phyloP scores from a whole-genome alignment of 371 early-diverging fungal genomes.

The Ordospora pajunii region DNA sequence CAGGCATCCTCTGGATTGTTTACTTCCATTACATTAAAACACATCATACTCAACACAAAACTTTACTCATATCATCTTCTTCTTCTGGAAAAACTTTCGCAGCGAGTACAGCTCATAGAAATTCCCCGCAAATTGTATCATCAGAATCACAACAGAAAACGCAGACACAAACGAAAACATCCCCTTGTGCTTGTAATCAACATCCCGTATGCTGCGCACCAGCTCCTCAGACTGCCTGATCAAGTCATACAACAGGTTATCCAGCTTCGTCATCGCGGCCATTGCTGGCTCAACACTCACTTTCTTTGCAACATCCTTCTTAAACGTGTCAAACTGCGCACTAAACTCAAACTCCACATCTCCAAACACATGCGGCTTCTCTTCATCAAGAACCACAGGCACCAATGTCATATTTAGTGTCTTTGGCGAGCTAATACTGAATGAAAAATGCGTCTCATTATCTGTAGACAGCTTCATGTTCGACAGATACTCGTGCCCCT shows the following conservation, averaged over 20 bases:
- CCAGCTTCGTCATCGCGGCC: slow-evolving; percentile 45
- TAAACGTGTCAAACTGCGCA: slow-evolving; percentile 60
- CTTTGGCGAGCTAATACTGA: slow-evolving; percentile 49
- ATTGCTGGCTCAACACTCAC: slow-evolving; percentile 59
- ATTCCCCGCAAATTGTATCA: slow-evolving; percentile 52
- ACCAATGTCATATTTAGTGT: slow-evolving; percentile 36
- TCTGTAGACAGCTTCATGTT: slow-evolving; percentile 19
- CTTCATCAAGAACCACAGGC: slow-evolving; percentile 15
- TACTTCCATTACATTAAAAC: slow-evolving; percentile 3
- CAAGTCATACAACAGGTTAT: slow-evolving; percentile 55
- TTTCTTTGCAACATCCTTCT: slow-evolving; percentile 55
- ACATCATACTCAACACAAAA: neutral
- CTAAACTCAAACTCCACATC: slow-evolving; percentile 41
- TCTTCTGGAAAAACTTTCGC: slow-evolving; percentile 60
- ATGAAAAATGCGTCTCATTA: slow-evolving; percentile 51
- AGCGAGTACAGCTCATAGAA: slow-evolving; percentile 50
- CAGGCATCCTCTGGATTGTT: slow-evolving; percentile 7
- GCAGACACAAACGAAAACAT: slow-evolving; percentile 51
- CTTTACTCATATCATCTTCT: slow-evolving; percentile 60
- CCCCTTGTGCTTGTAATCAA: slow-evolving; percentile 48
- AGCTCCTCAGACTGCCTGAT: slow-evolving; percentile 35
- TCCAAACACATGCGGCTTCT: neutral
- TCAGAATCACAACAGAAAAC: slow-evolving; percentile 50
- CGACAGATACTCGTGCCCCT: slow-evolving; percentile 38
- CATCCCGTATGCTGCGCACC: slow-evolving; percentile 21